These are phyloP conservation scores for Ophiocordyceps sinensis DNA, from an alignment of 2,329 filamentous ascomycete genomes.

Conservation along the genomic window DNA sequence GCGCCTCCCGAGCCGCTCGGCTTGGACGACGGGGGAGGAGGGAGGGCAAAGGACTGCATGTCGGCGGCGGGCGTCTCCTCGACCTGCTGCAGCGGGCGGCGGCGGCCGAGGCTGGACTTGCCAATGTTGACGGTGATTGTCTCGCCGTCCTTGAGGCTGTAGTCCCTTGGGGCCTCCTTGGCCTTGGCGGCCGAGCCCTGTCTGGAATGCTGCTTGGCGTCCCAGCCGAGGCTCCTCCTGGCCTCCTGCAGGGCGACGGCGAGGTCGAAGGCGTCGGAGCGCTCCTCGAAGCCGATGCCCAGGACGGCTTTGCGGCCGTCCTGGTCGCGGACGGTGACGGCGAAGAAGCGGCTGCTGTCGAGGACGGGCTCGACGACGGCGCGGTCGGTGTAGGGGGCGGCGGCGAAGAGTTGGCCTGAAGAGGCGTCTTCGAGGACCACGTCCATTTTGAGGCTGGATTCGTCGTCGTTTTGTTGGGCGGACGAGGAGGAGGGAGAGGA, in stretches of 20 bases:
- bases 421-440: slow-evolving; percentile 65
- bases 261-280: slow-evolving; percentile 77
- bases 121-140: slow-evolving; percentile 73
- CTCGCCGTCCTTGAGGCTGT: slow-evolving; percentile 78
- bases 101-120: slow-evolving; percentile 34
- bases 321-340: slow-evolving; percentile 63
- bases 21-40: slow-evolving; percentile 43
- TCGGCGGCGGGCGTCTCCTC: slow-evolving; percentile 11
- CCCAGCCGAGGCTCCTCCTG: slow-evolving; percentile 52
- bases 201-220: slow-evolving; percentile 17
- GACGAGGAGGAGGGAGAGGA: slow-evolving; percentile 2
- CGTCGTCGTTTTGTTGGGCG: slow-evolving; percentile 3
- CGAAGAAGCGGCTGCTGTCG: slow-evolving; percentile 75
- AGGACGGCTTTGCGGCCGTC: slow-evolving; percentile 63
- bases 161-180: slow-evolving; percentile 41
- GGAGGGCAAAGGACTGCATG: slow-evolving; percentile 52
- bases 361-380: slow-evolving; percentile 61
- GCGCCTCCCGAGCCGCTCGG: slow-evolving; percentile 18
- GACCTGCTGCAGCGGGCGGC: slow-evolving; percentile 20
- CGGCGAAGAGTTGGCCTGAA: slow-evolving; percentile 66
- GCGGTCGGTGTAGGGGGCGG: slow-evolving; percentile 57
- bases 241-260: slow-evolving; percentile 67
- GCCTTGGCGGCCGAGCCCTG: slow-evolving; percentile 15
- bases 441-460: slow-evolving; percentile 49
- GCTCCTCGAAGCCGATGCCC: slow-evolving; percentile 77